Conservation (phyloP, 2,329 filamentous ascomycete species). For the Paraphoma sp. region DNA sequence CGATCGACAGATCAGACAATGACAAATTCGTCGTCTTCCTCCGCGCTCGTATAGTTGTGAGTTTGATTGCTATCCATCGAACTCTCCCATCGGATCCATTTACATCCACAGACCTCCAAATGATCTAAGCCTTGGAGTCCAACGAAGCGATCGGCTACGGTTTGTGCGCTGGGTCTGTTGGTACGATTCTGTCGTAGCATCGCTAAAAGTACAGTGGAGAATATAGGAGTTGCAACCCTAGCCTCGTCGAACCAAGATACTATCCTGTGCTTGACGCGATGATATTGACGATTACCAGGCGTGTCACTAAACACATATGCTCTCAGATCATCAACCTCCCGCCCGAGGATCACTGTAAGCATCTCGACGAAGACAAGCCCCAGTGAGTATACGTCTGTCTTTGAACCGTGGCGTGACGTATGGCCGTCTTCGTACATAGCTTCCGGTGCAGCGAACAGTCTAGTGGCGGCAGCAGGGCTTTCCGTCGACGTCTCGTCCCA, state of each 20-base stretch:
- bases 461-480: slow-evolving; percentile 7
- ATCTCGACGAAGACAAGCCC: slow-evolving; percentile 23
- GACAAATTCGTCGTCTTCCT: too few relatives aligned
- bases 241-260: background rate
- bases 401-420: slow-evolving; percentile 9
- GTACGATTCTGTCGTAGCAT: too few relatives aligned
- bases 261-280: background rate
- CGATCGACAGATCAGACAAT: too few relatives aligned
- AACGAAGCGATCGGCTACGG: too few relatives aligned
- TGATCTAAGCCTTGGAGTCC: too few relatives aligned
- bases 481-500: slow-evolving; percentile 9
- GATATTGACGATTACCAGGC: background rate
- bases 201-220: too few relatives aligned
- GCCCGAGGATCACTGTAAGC: slow-evolving; percentile 2
- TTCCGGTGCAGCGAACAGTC: slow-evolving; percentile 15
- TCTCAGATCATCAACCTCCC: background rate
- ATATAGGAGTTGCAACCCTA: too few relatives aligned
- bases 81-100: too few relatives aligned
- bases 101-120: too few relatives aligned
- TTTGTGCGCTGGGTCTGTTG: too few relatives aligned
- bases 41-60: too few relatives aligned
- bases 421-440: background rate
- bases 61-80: too few relatives aligned
- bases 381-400: slow-evolving; percentile 19
- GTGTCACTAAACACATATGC: background rate